Evolutionary conservation across 805 yeast species (phyloP), one percentile per base, ranked within the genome.

Genomic region (Metschnikowia cubensis): DNA sequence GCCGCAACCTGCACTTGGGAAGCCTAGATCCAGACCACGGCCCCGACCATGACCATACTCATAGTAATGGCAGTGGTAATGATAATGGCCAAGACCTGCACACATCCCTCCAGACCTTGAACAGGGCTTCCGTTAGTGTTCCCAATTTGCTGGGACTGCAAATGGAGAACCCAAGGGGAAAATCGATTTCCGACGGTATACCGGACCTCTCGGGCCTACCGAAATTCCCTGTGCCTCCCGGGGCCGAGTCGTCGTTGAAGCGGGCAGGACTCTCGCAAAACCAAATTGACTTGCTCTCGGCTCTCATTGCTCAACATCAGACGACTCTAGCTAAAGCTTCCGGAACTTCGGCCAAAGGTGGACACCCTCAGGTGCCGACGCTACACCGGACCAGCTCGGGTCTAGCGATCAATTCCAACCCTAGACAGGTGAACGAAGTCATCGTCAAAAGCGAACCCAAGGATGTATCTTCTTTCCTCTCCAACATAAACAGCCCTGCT

Each of bases 271-370:
- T 87, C 38, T 72, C 82, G 2, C 80, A 76, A 50, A 82, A 81
- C 35, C 94, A 87, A 62, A 85, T 87, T 13, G 88, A 84, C 59
- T 82, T 89, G 2, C 69, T 87, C 33, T 83, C 88, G 5, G 88
- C 88, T 0, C 71, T 86, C 46, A 80, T 86, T 32, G 91, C 90
- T 0, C 87, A 83, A 57, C 86, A 86, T 64, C 84, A 82, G 66
- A 52, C 56, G 10, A 51, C 60, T 36, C 43, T 62, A 31, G 56
- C 55, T 8, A 20, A 15, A 6, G 46, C 31, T 17, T 8, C 33
- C 25, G n/a, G 29, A 3, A 8, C 22, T 20, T 14, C 29, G 10
- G 20, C 45, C 17, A 38, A 38, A n/a, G 41, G 32, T 8, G 32
- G 17, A 31, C 41, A 38, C 6, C 29, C 29, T 36, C 35, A 41